Base-by-base conservation (phyloP, 371 early-diverging fungal genomes). In the Mucor lusitanicus region DNA sequence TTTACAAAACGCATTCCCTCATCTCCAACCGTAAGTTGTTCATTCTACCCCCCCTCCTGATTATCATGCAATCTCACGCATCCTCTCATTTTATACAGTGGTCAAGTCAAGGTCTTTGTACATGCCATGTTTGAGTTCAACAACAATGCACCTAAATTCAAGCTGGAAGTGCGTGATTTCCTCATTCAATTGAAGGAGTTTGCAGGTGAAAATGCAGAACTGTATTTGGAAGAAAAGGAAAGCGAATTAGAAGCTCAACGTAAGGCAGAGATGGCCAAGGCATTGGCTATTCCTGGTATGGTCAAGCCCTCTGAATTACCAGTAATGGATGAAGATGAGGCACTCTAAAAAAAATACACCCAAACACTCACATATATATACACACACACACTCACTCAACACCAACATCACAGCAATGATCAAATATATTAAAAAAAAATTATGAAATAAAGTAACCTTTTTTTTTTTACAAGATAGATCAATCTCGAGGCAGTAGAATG, bases 161-260 rank as follows among this genome's bases (percentile, higher is more conserved):
- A 95, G 80, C 79, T 87, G 62, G 94, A 94, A 67, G 86, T 99
- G 63, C 93, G 97, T 76, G 99, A 99, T 80, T 99, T 99, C 83
- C 84, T 99, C 73, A 95, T 98, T 65, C 94, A 95, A 72, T 78
- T 98, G 67, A 97, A 97, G 86, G 97, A 96, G 75, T 95, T 96
- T 77, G 88, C 92, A 11, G 95, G 92, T n/a, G 95, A 97, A 73
- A 92, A 92, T 72, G 90, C 91, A 32, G 95, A 95, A 39, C 79
- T 98, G 56, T 97, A 87, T 76, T 81, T 95, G 72, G 96, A 95
- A 65, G 99, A 99, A 77, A 88, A 92, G 63, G 98, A 99, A 77
- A 86, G 85, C n/a, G 97, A 95, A 75, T 81, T 88, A 39, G 92
- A 91, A 69, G 74, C 74, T 53, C 94, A 92, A 84, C 87, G 88